Evolutionary conservation across 1,284 basidiomycete species (phyloP), one percentile per base, ranked within the genome.

Genomic region (Hymenochaete sp.): DNA sequence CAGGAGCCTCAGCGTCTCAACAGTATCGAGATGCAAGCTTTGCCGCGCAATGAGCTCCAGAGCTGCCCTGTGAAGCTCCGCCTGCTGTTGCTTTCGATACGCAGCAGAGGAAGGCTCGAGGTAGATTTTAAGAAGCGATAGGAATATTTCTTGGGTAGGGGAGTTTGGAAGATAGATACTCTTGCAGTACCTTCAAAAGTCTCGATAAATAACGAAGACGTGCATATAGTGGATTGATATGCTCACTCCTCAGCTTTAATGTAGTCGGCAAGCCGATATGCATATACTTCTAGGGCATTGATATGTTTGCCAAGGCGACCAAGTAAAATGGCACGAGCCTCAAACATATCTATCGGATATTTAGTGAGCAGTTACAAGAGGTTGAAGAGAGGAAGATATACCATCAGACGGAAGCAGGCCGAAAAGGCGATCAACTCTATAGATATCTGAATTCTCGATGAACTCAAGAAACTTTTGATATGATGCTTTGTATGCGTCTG

Each of bases 261-360:
- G 59, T 83, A 87, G 58, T 95, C 87, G 27, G 80, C 72, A 22
- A 97, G 68, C 36, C 79, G 77, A 58, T 95, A 85, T 1, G 93
- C 92, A 60, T 98, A 98, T 21, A 96, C 77, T 57, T 90, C 84
- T 19, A 99, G 74, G 0, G 95, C 95, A 49, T 84, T 88, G 55
- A 95, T 89, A 56, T 98, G 93, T 49, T 89, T 80, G 0, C 89
- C 91, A 49, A 98, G 72, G 16, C 87, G 76, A 2, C 95, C 96
- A 3, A 98, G 69, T 3, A 98, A 71, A 45, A 95, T 78, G 0
- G 96, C 95, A 29, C 92, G 79, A 1, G 89, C 90, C 59, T 95
- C 88, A 49, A 77, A 88, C 40, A 93, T 68, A 53, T 89, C 89
- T 84, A 31, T 9, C 31, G 35, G 43, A 10, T 13, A 31, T 6